Evolutionary conservation across 257 asterid genomes (phyloP).

Genomic region (Scutellaria minor): DNA sequence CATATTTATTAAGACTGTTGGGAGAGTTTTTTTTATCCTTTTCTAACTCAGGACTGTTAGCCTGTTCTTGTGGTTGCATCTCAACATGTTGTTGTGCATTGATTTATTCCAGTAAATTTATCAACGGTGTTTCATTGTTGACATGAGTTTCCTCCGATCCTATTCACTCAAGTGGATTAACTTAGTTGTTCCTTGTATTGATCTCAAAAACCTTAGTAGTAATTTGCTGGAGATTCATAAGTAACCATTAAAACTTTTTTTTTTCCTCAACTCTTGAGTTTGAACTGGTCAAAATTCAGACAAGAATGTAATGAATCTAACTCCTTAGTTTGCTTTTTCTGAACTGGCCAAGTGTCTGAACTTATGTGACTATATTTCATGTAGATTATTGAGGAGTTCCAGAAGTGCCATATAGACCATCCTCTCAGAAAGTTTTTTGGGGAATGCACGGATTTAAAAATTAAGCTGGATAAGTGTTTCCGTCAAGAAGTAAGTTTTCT

Average conservation of each 20-base stretch:
- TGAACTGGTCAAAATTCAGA: background rate
- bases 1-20: background rate
- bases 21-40: background rate
- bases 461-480: constrained; percentile 80
- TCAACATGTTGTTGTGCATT: background rate
- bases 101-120: background rate
- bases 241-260: too few relatives aligned
- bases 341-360: too few relatives aligned
- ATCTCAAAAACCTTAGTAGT: too few relatives aligned
- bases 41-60: background rate
- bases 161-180: too few relatives aligned
- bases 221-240: too few relatives aligned
- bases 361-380: background rate
- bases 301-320: background rate
- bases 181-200: too few relatives aligned
- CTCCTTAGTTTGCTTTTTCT: background rate
- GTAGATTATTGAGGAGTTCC: constrained; percentile 77
- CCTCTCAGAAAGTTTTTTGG: constrained; percentile 82
- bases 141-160: too few relatives aligned
- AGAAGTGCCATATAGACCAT: constrained; percentile 77
- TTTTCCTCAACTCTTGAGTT: too few relatives aligned
- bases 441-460: constrained; percentile 72
- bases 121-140: too few relatives aligned
- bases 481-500: constrained; percentile 65
- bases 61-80: background rate